Evolutionary conservation across 2,329 filamentous ascomycete species (phyloP).

Genomic region (Aureobasidium melanogenum): DNA sequence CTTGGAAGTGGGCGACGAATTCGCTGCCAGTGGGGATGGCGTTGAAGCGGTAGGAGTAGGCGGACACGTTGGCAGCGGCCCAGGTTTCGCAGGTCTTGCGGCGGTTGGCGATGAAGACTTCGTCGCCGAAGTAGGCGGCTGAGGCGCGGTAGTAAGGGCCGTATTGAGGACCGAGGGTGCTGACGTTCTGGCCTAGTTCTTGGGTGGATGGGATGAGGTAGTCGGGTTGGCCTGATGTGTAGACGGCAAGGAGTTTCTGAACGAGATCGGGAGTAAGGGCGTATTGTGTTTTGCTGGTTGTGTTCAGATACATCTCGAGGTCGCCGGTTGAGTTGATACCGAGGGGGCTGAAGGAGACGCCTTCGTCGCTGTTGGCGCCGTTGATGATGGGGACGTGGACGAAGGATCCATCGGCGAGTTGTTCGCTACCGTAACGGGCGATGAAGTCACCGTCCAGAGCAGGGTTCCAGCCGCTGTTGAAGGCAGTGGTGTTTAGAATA

Average conservation of each 20-base stretch:
- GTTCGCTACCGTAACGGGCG: slow-evolving; percentile 41
- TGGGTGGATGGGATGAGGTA: slow-evolving; percentile 40
- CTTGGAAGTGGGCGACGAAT: slow-evolving; percentile 47
- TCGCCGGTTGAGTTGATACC: slow-evolving; percentile 49
- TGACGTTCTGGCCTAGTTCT: slow-evolving; percentile 25
- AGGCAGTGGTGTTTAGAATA: slow-evolving; percentile 26
- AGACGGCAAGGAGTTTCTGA: slow-evolving; percentile 39
- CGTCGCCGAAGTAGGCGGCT: slow-evolving; percentile 48
- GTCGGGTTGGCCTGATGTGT: slow-evolving; percentile 42
- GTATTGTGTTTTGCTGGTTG: slow-evolving; percentile 7
- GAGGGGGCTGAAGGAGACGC: slow-evolving; percentile 44
- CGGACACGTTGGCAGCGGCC: slow-evolving; percentile 38
- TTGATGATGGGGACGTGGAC: slow-evolving; percentile 52
- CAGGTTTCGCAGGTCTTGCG: slow-evolving; percentile 45
- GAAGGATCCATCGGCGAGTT: slow-evolving; percentile 50
- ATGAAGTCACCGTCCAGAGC: slow-evolving; percentile 51
- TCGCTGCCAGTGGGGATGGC: slow-evolving; percentile 35
- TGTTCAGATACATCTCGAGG: slow-evolving; percentile 36
- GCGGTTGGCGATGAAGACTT: slow-evolving; percentile 47
- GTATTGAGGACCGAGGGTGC: slow-evolving; percentile 24
- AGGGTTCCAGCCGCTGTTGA: slow-evolving; percentile 30
- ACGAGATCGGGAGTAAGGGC: slow-evolving; percentile 20
- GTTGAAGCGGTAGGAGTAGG: slow-evolving; percentile 57
- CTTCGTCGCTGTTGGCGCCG: slow-evolving; percentile 60
- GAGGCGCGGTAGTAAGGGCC: slow-evolving; percentile 46